A percentile compares a stretch with the other conserved stretches of the same genome.
These are phyloP conservation scores for Metarhizium humberi DNA, from an alignment of 2,329 filamentous ascomycete species.

Conservation along the genomic window DNA sequence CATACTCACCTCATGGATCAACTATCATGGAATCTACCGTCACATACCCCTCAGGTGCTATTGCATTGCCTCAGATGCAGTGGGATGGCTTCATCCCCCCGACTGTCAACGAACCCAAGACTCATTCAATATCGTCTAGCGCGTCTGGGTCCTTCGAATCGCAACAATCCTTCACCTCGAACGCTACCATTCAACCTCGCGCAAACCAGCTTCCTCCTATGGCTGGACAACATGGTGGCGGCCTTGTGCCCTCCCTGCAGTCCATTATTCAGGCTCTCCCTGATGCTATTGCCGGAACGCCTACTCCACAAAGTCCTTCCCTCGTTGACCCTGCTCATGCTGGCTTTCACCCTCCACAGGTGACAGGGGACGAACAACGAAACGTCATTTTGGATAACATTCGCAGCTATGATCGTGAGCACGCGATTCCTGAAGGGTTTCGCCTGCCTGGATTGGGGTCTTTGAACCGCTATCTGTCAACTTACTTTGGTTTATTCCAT, in stretches of 20 bases:
- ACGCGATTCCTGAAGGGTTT: slow-evolving; percentile 79
- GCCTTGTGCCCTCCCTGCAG: slow-evolving; percentile 55
- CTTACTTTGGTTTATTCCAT: slow-evolving; percentile 95
- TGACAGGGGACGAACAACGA: slow-evolving; percentile 76
- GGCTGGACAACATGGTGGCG: slow-evolving; percentile 52
- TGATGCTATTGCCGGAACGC: slow-evolving; percentile 58
- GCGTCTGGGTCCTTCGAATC: slow-evolving; percentile 59
- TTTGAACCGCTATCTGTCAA: slow-evolving; percentile 85
- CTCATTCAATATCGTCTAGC: slow-evolving; percentile 62
- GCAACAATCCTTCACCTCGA: slow-evolving; percentile 52
- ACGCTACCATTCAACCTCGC: slow-evolving; percentile 47
- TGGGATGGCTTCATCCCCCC: slow-evolving; percentile 85
- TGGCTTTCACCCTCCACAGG: slow-evolving; percentile 64
- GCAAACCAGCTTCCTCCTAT: slow-evolving; percentile 58
- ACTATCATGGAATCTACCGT: slow-evolving; percentile 70
- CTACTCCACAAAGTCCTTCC: slow-evolving; percentile 65
- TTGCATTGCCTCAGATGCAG: slow-evolving; percentile 75
- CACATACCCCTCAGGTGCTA: slow-evolving; percentile 67
- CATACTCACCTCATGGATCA: slow-evolving; percentile 63
- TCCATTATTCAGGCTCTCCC: slow-evolving; percentile 66
- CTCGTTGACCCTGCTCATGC: slow-evolving; percentile 59
- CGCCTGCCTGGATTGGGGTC: slow-evolving; percentile 71
- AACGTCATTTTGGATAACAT: slow-evolving; percentile 81
- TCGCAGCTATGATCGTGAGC: slow-evolving; percentile 68
- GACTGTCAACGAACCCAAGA: slow-evolving; percentile 59